These are phyloP conservation scores for Microstroma glucosiphilum DNA, from an alignment of 1,284 basidiomycete genomes.

Conservation along the genomic window DNA sequence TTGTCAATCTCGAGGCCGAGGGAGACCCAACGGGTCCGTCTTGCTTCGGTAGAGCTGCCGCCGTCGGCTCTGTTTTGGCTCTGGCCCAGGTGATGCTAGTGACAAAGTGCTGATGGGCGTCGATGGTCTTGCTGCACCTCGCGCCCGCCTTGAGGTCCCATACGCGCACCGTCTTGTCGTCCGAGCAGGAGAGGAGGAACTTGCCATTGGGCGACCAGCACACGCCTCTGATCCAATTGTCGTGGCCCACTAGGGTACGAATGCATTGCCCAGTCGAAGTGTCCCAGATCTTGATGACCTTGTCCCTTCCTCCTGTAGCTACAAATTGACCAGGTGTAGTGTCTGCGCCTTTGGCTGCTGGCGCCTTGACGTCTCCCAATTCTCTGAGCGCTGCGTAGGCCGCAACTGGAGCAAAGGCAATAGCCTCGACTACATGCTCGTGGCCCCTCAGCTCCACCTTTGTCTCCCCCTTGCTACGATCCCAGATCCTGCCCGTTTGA, in stretches of 20 bases:
- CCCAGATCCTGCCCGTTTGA: constrained; percentile 77
- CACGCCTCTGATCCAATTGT: constrained; percentile 45
- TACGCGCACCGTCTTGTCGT: constrained; percentile 81
- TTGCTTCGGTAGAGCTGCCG: constrained; percentile 13
- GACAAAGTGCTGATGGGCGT: constrained; percentile 76
- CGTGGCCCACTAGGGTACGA: constrained; percentile 56
- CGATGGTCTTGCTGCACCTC: constrained; percentile 72
- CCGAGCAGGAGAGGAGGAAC: constrained; percentile 75
- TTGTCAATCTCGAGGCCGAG: not conserved
- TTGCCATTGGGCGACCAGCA: constrained; percentile 59
- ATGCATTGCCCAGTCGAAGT: constrained; percentile 67
- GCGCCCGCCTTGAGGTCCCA: constrained; percentile 74
- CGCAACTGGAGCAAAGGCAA: constrained; percentile 70
- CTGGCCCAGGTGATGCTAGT: constrained; percentile 47
- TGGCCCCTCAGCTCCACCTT: constrained; percentile 80
- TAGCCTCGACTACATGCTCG: constrained; percentile 77
- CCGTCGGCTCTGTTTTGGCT: constrained; percentile 27
- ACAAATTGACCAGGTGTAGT: constrained; percentile 59
- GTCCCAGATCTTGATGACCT: constrained; percentile 82
- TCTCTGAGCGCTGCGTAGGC: constrained; percentile 72
- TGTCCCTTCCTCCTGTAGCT: constrained; percentile 78
- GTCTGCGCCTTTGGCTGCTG: constrained; percentile 41
- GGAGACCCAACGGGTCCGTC: constrained; percentile 14
- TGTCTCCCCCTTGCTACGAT: constrained; percentile 66
- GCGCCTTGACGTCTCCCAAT: constrained; percentile 61